phyloP scores from a whole-genome alignment of 2,329 filamentous ascomycete genomes.

The Davidsoniella virescens region DNA sequence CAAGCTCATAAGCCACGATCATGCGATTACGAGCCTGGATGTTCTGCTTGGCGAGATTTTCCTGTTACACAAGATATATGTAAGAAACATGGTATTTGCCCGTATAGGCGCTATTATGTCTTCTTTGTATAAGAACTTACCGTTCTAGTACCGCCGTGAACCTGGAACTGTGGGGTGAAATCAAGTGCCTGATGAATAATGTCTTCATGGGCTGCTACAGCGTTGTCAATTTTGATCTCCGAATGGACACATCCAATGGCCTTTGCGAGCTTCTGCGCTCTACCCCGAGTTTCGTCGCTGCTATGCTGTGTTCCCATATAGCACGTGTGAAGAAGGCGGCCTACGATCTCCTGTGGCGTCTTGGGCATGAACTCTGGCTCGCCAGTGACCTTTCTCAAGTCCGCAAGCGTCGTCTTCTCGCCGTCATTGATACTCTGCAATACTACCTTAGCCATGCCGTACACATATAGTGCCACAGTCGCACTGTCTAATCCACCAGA shows the following conservation, averaged over 20 bases:
- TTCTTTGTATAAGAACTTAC: neutral
- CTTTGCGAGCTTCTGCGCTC: constrained; percentile 42
- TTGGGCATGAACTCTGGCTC: constrained; percentile 29
- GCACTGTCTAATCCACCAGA: constrained; percentile 21
- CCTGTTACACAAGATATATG: constrained; percentile 15
- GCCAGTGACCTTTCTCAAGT: constrained; percentile 17
- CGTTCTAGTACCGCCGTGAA: constrained; percentile 38
- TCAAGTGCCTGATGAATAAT: constrained; percentile 18
- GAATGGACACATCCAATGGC: constrained; percentile 57
- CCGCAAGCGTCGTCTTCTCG: constrained; percentile 16
- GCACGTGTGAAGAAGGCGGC: constrained; percentile 25
- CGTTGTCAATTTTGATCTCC: constrained; percentile 56
- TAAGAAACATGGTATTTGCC: neutral
- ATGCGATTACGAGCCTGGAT: constrained; percentile 50
- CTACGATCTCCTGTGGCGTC: constrained; percentile 38
- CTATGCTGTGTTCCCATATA: constrained; percentile 48
- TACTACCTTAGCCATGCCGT: constrained; percentile 40
- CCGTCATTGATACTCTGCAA: constrained; percentile 31
- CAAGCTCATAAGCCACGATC: constrained; percentile 47
- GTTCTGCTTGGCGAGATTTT: constrained; percentile 51
- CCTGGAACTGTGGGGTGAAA: constrained; percentile 27
- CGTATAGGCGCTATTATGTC: neutral
- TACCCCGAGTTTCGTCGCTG: constrained; percentile 37
- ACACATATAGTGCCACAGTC: constrained; percentile 18
- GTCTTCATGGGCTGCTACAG: constrained; percentile 36